Evolutionary conservation across 306 rosid species (phyloP).

Genomic region (Glycine latifolia): DNA sequence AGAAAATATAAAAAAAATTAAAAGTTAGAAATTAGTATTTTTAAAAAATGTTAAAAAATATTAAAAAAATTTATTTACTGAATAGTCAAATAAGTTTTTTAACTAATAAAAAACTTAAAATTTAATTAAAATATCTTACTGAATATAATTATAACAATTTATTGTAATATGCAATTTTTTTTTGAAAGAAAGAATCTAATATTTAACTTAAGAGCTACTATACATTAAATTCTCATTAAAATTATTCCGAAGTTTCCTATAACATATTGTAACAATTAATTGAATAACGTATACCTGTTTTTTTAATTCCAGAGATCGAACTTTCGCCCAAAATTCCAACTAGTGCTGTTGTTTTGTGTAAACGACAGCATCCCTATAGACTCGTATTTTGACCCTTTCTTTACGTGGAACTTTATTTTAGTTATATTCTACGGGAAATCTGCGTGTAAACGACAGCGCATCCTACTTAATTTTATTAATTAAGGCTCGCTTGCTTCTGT

Average conservation of each 20-base stretch:
- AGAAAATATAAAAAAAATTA: too few relatives aligned
- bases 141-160: too few relatives aligned
- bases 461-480: not conserved
- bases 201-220: not conserved
- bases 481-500: too few relatives aligned
- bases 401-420: not conserved
- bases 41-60: too few relatives aligned
- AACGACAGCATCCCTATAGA: not conserved
- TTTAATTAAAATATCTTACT: too few relatives aligned
- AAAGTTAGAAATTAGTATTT: too few relatives aligned
- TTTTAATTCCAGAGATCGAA: not conserved
- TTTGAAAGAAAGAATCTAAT: too few relatives aligned
- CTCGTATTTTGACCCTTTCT: constrained; percentile 12
- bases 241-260: not conserved
- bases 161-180: too few relatives aligned
- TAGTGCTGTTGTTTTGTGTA: not conserved
- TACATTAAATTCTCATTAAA: not conserved
- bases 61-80: too few relatives aligned
- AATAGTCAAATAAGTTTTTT: too few relatives aligned
- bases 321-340: constrained; percentile 4
- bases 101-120: too few relatives aligned
- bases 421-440: not conserved
- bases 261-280: not conserved
- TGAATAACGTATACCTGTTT: not conserved
- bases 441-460: not conserved